Evolutionary conservation across 371 early-diverging fungal genomes (phyloP).

Genomic region (Mucor racemosus): DNA sequence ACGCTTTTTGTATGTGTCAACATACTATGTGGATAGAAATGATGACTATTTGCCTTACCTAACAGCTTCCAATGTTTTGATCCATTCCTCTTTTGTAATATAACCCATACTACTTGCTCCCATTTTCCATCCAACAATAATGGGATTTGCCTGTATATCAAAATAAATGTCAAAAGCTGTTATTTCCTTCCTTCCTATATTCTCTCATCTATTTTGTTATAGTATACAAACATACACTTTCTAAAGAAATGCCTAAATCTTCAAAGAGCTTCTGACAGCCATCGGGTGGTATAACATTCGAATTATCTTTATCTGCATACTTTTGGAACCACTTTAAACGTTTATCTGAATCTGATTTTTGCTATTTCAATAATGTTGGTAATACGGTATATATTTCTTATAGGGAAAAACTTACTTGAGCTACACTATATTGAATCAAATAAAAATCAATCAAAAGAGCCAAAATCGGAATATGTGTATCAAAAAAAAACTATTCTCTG

Average conservation of each 20-base stretch:
- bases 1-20: neutral
- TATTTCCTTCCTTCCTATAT: neutral
- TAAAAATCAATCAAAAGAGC: neutral
- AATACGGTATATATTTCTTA: neutral
- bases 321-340: constrained; percentile 29
- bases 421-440: neutral
- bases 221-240: constrained; percentile 29
- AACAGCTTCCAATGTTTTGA: constrained; percentile 4
- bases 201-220: neutral
- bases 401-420: neutral
- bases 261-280: constrained; percentile 43
- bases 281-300: constrained; percentile 35
- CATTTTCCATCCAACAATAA: constrained; percentile 47
- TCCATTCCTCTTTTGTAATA: constrained; percentile 19
- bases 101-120: constrained; percentile 43
- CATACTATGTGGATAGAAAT: neutral
- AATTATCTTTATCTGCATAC: constrained; percentile 33
- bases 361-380: neutral
- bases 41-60: neutral
- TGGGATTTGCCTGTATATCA: constrained; percentile 27
- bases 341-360: constrained; percentile 5
- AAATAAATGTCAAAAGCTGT: neutral
- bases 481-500: neutral
- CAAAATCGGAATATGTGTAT: neutral
- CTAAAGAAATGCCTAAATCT: constrained; percentile 37